Evolutionary conservation across 768 basidiomycete species (phyloP).

Genomic region (Leucocoprinus birnbaumii): DNA sequence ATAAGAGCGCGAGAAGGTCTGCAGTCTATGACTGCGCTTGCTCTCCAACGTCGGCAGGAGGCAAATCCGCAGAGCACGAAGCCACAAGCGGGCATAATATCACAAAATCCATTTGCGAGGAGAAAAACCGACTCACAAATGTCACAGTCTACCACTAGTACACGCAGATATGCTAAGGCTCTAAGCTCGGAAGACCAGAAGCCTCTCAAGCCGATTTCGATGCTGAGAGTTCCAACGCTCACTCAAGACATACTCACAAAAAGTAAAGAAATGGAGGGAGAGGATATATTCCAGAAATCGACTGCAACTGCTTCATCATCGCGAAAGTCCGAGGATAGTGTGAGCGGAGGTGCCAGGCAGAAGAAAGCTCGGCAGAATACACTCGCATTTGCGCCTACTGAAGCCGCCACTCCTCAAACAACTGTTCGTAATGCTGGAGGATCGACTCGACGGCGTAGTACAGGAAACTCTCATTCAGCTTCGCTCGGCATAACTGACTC

Average conservation of each 20-base stretch:
- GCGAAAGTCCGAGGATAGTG: background rate
- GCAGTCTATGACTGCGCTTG: slow-evolving; percentile 3
- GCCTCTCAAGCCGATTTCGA: slow-evolving; percentile 12
- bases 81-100: background rate
- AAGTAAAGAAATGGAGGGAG: background rate
- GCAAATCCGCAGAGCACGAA: background rate
- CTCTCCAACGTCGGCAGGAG: background rate
- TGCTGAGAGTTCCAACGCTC: slow-evolving; percentile 11
- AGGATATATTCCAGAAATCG: background rate
- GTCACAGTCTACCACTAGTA: background rate
- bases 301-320: background rate
- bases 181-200: background rate
- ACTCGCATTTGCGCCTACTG: too few species aligned
- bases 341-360: too few species aligned
- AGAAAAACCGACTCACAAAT: background rate
- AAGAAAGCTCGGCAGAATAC: too few species aligned
- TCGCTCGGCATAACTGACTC: background rate
- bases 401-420: too few species aligned
- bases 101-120: slow-evolving; percentile 7
- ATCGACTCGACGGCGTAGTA: too few species aligned
- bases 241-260: slow-evolving; percentile 13
- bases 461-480: too few species aligned
- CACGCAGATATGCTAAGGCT: too few species aligned
- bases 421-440: too few species aligned
- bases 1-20: background rate